A percentile compares a stretch with the other conserved stretches of the same genome.
These are phyloP conservation scores for Taphrina betulina DNA, from an alignment of 1,139 yeast genomes.

Conservation along the genomic window DNA sequence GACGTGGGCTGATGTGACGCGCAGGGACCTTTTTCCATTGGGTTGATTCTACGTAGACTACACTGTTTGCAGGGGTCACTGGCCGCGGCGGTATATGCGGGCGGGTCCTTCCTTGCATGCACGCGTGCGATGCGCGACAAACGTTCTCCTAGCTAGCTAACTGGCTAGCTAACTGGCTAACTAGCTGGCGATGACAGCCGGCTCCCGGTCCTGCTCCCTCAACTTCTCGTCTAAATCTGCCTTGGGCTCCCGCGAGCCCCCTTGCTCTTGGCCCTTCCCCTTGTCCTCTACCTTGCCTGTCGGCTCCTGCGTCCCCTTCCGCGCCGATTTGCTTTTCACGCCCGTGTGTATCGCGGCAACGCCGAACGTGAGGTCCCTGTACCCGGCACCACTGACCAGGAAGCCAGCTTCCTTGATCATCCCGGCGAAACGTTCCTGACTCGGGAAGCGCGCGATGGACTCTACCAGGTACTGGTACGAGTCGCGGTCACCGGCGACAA, in stretches of 20 bases:
- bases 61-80: too few species aligned
- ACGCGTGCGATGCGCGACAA: too few species aligned
- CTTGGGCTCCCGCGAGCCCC: background rate
- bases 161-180: too few species aligned
- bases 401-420: constrained; percentile 97
- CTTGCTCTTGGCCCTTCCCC: background rate
- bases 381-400: constrained; percentile 78
- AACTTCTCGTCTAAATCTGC: constrained; percentile 13
- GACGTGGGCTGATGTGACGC: too few species aligned
- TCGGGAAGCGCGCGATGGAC: constrained; percentile 86
- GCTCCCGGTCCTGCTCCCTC: constrained; percentile 13
- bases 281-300: constrained; percentile 4
- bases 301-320: too few species aligned
- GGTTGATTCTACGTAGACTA: too few species aligned
- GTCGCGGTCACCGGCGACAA: constrained; percentile 90
- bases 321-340: constrained; percentile 53
- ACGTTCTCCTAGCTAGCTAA: too few species aligned
- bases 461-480: constrained; percentile 95
- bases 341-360: constrained; percentile 96
- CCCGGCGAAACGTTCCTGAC: constrained; percentile 81
- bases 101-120: too few species aligned
- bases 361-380: constrained; percentile 94
- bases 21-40: too few species aligned
- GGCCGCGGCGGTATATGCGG: too few species aligned
- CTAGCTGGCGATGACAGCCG: constrained; percentile 25